phyloP scores from a whole-genome alignment of 148 eudicot species.

The Arctostaphylos glauca region DNA sequence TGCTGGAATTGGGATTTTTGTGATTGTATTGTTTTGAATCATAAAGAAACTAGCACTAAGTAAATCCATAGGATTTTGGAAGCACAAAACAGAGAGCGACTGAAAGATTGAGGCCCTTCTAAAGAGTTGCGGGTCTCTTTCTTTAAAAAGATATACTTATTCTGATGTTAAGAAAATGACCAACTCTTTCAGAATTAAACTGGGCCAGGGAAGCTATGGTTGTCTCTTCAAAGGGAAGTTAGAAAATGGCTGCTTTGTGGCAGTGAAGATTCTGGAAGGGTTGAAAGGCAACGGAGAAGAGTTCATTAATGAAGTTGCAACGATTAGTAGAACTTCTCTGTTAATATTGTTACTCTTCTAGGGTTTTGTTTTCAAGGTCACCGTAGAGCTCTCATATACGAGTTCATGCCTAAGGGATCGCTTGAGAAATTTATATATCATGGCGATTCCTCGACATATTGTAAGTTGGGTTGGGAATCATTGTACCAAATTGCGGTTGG shows the following conservation, averaged over 20 bases:
- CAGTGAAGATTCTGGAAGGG: background rate
- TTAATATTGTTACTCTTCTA: constrained; percentile 20
- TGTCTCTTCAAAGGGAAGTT: constrained; percentile 16
- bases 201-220: constrained; percentile 17
- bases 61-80: background rate
- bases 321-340: constrained; percentile 23
- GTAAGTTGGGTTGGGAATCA: constrained; percentile 18
- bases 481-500: background rate
- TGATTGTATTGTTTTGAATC: background rate
- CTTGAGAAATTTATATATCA: constrained; percentile 19
- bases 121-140: constrained; percentile 12
- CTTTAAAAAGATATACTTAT: background rate
- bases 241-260: constrained; percentile 6
- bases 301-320: constrained; percentile 29
- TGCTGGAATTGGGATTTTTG: background rate
- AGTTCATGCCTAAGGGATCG: constrained; percentile 25
- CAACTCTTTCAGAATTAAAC: constrained; percentile 9
- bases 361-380: constrained; percentile 5
- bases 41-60: background rate
- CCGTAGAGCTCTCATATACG: background rate
- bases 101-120: constrained; percentile 16
- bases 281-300: constrained; percentile 22
- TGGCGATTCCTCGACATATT: background rate
- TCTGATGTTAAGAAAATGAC: background rate
- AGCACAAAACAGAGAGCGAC: background rate